Evolutionary conservation across 139 green algal genomes (phyloP), one percentile per base, ranked within the genome.

Genomic region (Chlamydomonas sp.): DNA sequence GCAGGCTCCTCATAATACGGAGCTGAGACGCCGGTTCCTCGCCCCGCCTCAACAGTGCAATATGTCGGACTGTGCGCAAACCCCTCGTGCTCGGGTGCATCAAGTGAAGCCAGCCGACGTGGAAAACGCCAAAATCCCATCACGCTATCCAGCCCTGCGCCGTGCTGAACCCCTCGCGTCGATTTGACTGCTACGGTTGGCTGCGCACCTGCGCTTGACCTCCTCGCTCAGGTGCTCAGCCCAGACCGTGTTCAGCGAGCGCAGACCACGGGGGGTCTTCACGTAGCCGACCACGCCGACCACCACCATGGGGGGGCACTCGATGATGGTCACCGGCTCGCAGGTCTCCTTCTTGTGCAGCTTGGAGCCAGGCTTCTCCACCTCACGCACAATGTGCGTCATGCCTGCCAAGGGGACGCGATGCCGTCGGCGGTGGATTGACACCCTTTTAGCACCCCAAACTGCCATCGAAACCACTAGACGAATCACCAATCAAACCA

Each of bases 281-380:
- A 98, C 94, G 94, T 99, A 99, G 82, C 97, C 98, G 10, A 99
- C 96, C 16, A 99, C 92, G 79, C 98, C 98, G 73, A 99, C 97
- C 64, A 99, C 96, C n/a, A 99, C 94, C 96, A 99, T 98, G 69
- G 98, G 95, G 17, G 98, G 98, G 60, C 94, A 89, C 90, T 99
- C 98, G 61, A 99, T 95, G 91, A 99, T 96, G 84, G 98, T 99
- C 78, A 99, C 98, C 20, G 96, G 91, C 95, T 99, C 98, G 91
- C 93, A 96, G 14, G 96, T 96, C 96, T 99, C 98, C 97, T 99
- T 99, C 97, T 99, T 99, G 95, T 99, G 98, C 79, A 99, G 94
- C 96, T 99, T 99, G 92, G 96, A 99, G 85, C 98, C 98, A 8
- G 97, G 98, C 96, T 99, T 99, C 83, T 99, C 98, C 73, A 99